These are phyloP conservation scores for Aspergillus carbonarius DNA, from an alignment of 2,329 filamentous ascomycete genomes.

Conservation along the genomic window DNA sequence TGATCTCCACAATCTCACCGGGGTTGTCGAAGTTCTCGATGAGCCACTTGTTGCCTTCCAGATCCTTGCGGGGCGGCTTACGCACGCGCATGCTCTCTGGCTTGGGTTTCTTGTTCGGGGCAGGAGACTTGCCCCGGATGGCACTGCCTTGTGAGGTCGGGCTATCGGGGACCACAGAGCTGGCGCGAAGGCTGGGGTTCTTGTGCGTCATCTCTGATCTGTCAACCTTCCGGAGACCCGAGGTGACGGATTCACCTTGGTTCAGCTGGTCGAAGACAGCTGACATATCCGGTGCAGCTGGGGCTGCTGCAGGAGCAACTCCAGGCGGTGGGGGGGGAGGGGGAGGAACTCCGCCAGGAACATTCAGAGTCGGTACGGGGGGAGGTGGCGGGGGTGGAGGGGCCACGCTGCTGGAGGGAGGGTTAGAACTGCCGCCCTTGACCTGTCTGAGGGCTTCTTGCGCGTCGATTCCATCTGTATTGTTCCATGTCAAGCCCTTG, in stretches of 20 bases:
- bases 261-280: slow-evolving; percentile 93
- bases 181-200: slow-evolving; percentile 80
- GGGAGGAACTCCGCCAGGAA: slow-evolving; percentile 58
- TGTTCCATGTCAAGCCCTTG: slow-evolving; percentile 83
- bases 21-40: slow-evolving; percentile 89
- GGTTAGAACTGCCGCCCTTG: slow-evolving; percentile 39
- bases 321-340: slow-evolving; percentile 69
- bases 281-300: slow-evolving; percentile 62
- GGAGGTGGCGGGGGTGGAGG: slow-evolving; percentile 54
- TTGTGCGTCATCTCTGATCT: slow-evolving; percentile 97
- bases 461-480: slow-evolving; percentile 69
- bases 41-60: slow-evolving; percentile 90
- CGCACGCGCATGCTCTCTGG: slow-evolving; percentile 81
- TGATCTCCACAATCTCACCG: slow-evolving; percentile 72
- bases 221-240: slow-evolving; percentile 88
- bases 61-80: slow-evolving; percentile 75
- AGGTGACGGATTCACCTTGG: slow-evolving; percentile 82
- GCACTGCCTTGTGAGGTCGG: slow-evolving; percentile 54
- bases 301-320: slow-evolving; percentile 53
- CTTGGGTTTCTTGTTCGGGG: slow-evolving; percentile 83
- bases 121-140: slow-evolving; percentile 75
- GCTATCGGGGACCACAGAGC: slow-evolving; percentile 65
- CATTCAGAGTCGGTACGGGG: slow-evolving; percentile 45
- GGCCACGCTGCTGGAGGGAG: slow-evolving; percentile 36
- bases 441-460: slow-evolving; percentile 65